phyloP scores from a whole-genome alignment of 192 early-diverging fungal species.

The Podila minutissima region DNA sequence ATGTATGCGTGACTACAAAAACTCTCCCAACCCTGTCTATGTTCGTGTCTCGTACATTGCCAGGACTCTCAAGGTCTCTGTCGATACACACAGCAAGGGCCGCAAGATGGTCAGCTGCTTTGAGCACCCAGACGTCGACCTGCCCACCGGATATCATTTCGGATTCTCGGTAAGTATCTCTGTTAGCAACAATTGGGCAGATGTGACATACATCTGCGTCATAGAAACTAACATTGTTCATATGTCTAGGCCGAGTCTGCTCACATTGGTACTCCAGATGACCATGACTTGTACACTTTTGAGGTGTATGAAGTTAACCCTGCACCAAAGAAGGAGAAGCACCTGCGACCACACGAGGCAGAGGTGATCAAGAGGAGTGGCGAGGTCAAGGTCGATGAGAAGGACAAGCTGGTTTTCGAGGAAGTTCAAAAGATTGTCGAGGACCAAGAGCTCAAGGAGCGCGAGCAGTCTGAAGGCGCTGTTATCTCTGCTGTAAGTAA shows the following conservation, averaged over 20 bases:
- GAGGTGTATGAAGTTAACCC: constrained; percentile 79
- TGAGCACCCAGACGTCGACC: constrained; percentile 53
- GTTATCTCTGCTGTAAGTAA: constrained; percentile 32
- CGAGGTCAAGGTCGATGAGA: constrained; percentile 26
- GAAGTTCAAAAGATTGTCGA: constrained; percentile 50
- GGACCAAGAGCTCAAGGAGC: constrained; percentile 24
- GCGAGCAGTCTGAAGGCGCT: constrained; percentile 27
- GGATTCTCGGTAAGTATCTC: constrained; percentile 70
- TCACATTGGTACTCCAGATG: constrained; percentile 61
- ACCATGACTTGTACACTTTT: constrained; percentile 78
- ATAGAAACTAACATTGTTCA: background rate
- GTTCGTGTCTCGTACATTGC: constrained; percentile 70
- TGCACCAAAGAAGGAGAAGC: constrained; percentile 24
- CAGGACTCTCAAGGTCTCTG: constrained; percentile 58
- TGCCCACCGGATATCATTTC: constrained; percentile 82
- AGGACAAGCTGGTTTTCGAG: constrained; percentile 25
- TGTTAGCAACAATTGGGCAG: constrained; percentile 29
- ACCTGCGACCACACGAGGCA: constrained; percentile 34
- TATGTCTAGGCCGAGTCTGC: constrained; percentile 40
- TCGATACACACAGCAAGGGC: constrained; percentile 68
- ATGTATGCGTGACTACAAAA: constrained; percentile 77
- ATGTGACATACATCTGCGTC: background rate
- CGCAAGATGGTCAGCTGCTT: constrained; percentile 66
- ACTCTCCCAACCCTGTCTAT: constrained; percentile 62
- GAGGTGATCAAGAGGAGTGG: constrained; percentile 36